Percentiles rank a stretch among this genome's conserved stretches.
Conservation (phyloP, 257 asterid genomes). For the Cordia subcordata region DNA sequence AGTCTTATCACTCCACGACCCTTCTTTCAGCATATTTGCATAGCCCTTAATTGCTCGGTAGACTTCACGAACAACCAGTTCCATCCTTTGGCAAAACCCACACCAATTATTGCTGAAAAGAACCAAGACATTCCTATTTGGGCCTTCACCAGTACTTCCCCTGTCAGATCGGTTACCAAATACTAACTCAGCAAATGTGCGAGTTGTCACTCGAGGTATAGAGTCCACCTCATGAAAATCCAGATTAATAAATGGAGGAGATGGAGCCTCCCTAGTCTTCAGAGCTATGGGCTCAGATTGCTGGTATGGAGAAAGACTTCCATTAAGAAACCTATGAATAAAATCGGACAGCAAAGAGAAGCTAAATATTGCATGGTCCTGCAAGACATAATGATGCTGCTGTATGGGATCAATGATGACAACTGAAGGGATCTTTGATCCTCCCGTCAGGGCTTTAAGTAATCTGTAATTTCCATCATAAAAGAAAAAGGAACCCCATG, state of each 20-base stretch:
- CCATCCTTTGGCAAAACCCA: constrained; percentile 97
- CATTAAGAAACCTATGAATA: constrained; percentile 53
- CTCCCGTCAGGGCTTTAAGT: constrained; percentile 72
- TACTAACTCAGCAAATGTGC: constrained; percentile 65
- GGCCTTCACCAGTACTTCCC: constrained; percentile 31
- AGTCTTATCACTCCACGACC: constrained; percentile 41
- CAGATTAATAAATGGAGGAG: constrained; percentile 86
- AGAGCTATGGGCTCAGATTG: constrained; percentile 51
- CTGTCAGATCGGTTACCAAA: constrained; percentile 49
- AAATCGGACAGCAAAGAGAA: constrained; percentile 48
- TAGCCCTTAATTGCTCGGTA: constrained; percentile 59
- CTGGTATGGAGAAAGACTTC: constrained; percentile 61
- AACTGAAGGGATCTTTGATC: constrained; percentile 60
- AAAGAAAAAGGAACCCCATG: constrained; percentile 59
- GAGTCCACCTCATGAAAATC: constrained; percentile 84
- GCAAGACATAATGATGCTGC: constrained; percentile 55
- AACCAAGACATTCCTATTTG: constrained; percentile 63
- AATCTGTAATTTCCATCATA: constrained; percentile 73
- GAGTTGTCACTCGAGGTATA: constrained; percentile 62
- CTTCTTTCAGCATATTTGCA: constrained; percentile 35
- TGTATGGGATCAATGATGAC: constrained; percentile 67
- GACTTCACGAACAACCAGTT: constrained; percentile 90
- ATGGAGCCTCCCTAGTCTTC: constrained; percentile 48
- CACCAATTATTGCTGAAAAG: constrained; percentile 89
- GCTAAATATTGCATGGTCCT: constrained; percentile 37